Base-by-base conservation (phyloP, 2,329 filamentous ascomycete genomes). In the Nothomitra cinnamomea region DNA sequence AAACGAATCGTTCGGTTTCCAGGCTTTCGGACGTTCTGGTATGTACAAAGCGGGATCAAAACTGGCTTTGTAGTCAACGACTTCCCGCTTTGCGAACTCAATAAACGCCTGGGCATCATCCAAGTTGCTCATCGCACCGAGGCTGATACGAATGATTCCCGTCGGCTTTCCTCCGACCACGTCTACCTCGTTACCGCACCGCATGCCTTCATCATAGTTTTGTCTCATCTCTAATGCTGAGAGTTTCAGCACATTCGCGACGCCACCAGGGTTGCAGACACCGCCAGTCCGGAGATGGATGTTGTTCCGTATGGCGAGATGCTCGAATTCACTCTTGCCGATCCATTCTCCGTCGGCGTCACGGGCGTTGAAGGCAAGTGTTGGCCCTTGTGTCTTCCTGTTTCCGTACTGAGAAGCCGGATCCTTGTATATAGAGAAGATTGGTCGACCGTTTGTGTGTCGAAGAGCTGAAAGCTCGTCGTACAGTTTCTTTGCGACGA, bases 241-340 rank as follows among this genome's bases (percentile, higher is more conserved):
- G 51, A 95, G 73, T 1, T 72, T 71, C 15, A 96, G 74, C 19
- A 80, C 79, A 1, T 75, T 73, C 13, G 88, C 83, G 55, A 94
- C 78, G 1, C 88, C 88, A 8, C 89, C 92, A 1, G 92, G 90
- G 61, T 95, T 95, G 68, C 92, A 98, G 1, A 95, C 72, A 0
- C 87, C 85, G 4, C 92, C 92, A 0, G 87, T 95, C 38, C 92
- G 79, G n/a, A 96, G 70, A 61, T 95, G 87, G 42, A 96, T 84
- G 51, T 79, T 77, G 58, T 83, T 85, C 19, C 94, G 71, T 2
- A 77, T 75, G 5, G 88, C 85, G 21, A 95, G 72, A 65, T 90
- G 94, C 64, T 96, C 89, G 17, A 96, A 80, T 63, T 96, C 89
- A 13, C 78, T 74, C 57, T 89, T 82, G 58, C 85, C 86, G 52